Percentiles rank a stretch among this genome's conserved stretches.
Evolutionary conservation across 2,329 filamentous ascomycete species (phyloP).

Genomic region (Lachnellula subtilissima): DNA sequence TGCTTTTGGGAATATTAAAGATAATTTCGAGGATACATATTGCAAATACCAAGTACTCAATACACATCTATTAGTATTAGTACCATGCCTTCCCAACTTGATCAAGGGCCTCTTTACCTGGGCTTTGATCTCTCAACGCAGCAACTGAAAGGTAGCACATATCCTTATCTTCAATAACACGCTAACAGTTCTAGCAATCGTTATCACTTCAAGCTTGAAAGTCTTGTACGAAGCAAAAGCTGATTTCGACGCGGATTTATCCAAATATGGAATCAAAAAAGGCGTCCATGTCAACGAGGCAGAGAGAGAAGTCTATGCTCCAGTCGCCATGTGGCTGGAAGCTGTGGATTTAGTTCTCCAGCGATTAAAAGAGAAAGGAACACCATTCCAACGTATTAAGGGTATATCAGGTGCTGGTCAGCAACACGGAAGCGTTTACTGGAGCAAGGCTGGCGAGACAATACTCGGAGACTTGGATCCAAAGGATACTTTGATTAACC

Average conservation of each 20-base stretch:
- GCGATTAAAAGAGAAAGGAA: conserved; percentile 62
- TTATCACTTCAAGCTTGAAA: conserved; percentile 76
- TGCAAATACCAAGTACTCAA: background rate
- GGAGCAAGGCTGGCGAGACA: conserved; percentile 65
- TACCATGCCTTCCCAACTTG: conserved; percentile 32
- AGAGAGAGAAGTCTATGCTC: conserved; percentile 87
- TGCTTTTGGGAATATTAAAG: background rate
- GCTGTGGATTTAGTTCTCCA: conserved; percentile 80
- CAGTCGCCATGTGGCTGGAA: conserved; percentile 91
- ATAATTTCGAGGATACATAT: background rate
- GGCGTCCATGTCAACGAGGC: conserved; percentile 78
- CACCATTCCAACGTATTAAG: conserved; percentile 69
- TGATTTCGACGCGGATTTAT: conserved; percentile 85
- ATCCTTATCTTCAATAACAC: conserved; percentile 1
- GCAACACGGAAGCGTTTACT: conserved; percentile 97
- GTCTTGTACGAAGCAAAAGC: conserved; percentile 83
- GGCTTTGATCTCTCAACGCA: conserved; percentile 97
- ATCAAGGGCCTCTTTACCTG: conserved; percentile 64
- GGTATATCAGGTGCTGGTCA: conserved; percentile 90
- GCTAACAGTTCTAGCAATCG: conserved; percentile 55
- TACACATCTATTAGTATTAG: background rate
- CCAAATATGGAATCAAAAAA: conserved; percentile 75
- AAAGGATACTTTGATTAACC: conserved; percentile 60
- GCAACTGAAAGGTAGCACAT: conserved; percentile 73
- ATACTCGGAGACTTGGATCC: conserved; percentile 58